These are phyloP conservation scores for Helotiales sp. DNA, from an alignment of 2,329 filamentous ascomycete genomes.

Conservation along the genomic window DNA sequence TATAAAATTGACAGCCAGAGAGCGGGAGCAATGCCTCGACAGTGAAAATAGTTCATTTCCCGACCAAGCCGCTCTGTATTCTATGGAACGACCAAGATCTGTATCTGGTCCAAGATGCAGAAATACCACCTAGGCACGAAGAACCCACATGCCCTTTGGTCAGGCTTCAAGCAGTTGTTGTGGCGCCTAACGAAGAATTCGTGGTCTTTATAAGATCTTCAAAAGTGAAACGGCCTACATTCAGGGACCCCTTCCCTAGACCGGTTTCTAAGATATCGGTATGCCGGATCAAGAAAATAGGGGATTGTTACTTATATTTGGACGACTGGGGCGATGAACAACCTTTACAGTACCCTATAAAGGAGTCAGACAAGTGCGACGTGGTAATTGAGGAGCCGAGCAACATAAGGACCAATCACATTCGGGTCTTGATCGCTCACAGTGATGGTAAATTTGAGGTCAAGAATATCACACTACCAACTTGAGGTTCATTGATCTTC, in stretches of 20 bases:
- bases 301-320: neutral
- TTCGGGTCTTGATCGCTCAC: conserved; percentile 8
- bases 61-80: neutral
- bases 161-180: conserved; percentile 4
- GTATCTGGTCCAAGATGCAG: neutral
- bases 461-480: conserved; percentile 1
- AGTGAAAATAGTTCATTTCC: neutral
- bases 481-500: neutral
- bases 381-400: conserved; percentile 5
- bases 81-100: conserved; percentile 5
- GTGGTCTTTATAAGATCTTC: conserved; percentile 6
- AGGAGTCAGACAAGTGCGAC: neutral
- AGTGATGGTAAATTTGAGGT: conserved; percentile 9
- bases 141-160: neutral
- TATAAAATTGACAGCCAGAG: neutral
- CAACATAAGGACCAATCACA: neutral
- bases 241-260: neutral
- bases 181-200: conserved; percentile 5
- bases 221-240: neutral
- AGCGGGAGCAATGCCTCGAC: neutral
- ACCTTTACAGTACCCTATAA: neutral
- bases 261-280: conserved; percentile 2
- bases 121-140: neutral
- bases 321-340: neutral
- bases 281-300: neutral